Evolutionary conservation across 2,329 filamentous ascomycete genomes (phyloP).

Genomic region (Aureobasidium uvarum): DNA sequence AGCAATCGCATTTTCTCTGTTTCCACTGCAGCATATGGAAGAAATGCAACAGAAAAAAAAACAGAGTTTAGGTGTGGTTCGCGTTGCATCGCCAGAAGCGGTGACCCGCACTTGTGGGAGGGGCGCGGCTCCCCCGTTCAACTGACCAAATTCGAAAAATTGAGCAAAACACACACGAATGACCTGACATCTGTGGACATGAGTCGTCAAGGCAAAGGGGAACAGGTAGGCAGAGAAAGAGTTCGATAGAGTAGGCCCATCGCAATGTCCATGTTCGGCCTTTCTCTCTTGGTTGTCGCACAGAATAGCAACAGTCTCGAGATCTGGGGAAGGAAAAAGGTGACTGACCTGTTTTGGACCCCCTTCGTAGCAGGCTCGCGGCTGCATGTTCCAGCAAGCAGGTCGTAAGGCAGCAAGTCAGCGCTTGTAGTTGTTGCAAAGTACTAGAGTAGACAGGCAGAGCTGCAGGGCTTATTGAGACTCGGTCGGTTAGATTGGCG

Average conservation of each 20-base stretch:
- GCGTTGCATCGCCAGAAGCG: constrained; percentile 8
- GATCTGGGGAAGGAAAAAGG: neutral
- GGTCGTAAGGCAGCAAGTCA: neutral
- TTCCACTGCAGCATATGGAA: neutral
- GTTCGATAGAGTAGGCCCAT: neutral
- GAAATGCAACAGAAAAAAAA: neutral
- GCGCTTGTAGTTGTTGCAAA: constrained; percentile 11
- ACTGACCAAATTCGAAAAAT: neutral
- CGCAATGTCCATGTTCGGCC: neutral
- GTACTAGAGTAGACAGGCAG: neutral
- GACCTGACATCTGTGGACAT: constrained; percentile 7
- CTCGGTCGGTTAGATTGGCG: neutral
- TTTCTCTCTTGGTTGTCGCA: neutral
- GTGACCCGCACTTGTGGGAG: constrained; percentile 2
- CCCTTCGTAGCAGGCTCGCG: neutral
- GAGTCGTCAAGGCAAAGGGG: neutral
- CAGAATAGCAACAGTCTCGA: neutral
- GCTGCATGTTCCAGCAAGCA: constrained; percentile 4
- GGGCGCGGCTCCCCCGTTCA: neutral
- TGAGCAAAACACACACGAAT: neutral
- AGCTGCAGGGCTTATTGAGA: constrained; percentile 14
- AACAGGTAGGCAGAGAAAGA: neutral
- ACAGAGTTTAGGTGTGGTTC: constrained; percentile 17
- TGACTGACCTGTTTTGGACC: constrained; percentile 8
- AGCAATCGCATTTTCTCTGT: neutral